phyloP scores from a whole-genome alignment of 148 eudicot genomes.

The Chenopodium quinoa region DNA sequence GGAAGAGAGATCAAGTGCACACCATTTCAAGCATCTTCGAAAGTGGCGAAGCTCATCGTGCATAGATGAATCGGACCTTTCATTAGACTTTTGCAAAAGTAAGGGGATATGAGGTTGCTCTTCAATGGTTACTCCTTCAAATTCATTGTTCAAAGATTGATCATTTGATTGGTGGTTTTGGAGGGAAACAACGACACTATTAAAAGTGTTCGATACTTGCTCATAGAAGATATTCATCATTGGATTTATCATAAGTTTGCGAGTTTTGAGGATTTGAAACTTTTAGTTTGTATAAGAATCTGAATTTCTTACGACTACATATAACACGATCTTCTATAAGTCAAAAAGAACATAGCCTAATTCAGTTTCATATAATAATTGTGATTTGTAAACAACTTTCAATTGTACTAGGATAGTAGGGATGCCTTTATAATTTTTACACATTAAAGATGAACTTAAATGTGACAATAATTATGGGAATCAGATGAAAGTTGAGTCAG shows the following conservation, averaged over 20 bases:
- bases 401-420: neutral
- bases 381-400: neutral
- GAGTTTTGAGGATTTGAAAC: neutral
- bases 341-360: no score
- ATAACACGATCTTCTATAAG: no score
- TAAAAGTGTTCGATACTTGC: neutral
- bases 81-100: conserved; percentile 14
- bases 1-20: conserved; percentile 26
- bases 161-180: conserved; percentile 6
- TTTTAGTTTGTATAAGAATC: no score
- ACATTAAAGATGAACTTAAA: neutral
- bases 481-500: neutral
- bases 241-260: neutral
- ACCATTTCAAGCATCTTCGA: conserved; percentile 23
- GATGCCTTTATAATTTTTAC: neutral
- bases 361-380: no score
- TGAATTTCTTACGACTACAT: neutral
- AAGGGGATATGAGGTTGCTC: conserved; percentile 20
- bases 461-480: conserved; percentile 10
- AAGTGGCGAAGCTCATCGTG: conserved; percentile 20
- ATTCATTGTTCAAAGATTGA: conserved; percentile 1
- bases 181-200: conserved; percentile 7
- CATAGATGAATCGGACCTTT: conserved; percentile 17
- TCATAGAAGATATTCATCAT: neutral
- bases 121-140: conserved; percentile 11